Conservation (phyloP, 495 filamentous ascomycete species). For the Aspergillus cavernicola region DNA sequence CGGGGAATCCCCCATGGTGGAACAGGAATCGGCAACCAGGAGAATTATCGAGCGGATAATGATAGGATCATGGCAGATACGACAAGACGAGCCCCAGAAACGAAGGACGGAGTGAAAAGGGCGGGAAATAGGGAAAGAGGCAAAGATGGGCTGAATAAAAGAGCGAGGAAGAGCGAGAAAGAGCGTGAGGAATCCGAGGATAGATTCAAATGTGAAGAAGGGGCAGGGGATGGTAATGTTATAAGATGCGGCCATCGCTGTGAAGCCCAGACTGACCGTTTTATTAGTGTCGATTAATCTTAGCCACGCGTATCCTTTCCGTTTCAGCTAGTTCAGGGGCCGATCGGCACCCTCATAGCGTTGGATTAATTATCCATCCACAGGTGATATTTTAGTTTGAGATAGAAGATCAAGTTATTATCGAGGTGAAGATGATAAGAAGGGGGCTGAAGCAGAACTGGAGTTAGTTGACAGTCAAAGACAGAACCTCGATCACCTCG, state of each 20-base stretch:
- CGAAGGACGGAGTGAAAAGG: conserved; percentile 1
- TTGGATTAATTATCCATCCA: not conserved
- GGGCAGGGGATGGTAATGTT: not conserved
- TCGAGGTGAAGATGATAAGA: too few species aligned
- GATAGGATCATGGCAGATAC: conserved; percentile 13
- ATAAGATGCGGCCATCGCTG: not conserved
- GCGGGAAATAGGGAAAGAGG: not conserved
- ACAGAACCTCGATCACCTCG: too few species aligned
- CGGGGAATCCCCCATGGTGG: conserved; percentile 37
- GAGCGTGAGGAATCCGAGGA: not conserved
- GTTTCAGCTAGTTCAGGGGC: conserved; percentile 18
- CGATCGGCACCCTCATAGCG: conserved; percentile 8
- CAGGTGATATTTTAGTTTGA: not conserved
- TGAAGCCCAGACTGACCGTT: conserved; percentile 11
- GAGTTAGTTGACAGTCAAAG: too few species aligned
- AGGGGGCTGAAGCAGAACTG: too few species aligned
- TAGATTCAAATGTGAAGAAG: not conserved
- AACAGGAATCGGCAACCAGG: conserved; percentile 19
- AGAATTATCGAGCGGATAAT: conserved; percentile 1
- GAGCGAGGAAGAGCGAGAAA: conserved; percentile 1
- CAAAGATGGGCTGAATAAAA: not conserved
- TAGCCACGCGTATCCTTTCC: conserved; percentile 24
- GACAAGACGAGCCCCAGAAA: not conserved
- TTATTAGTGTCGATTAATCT: conserved; percentile 8
- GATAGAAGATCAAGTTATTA: too few species aligned